Evolutionary conservation across 495 filamentous ascomycete species (phyloP).

Genomic region (Annulohypoxylon stygium): DNA sequence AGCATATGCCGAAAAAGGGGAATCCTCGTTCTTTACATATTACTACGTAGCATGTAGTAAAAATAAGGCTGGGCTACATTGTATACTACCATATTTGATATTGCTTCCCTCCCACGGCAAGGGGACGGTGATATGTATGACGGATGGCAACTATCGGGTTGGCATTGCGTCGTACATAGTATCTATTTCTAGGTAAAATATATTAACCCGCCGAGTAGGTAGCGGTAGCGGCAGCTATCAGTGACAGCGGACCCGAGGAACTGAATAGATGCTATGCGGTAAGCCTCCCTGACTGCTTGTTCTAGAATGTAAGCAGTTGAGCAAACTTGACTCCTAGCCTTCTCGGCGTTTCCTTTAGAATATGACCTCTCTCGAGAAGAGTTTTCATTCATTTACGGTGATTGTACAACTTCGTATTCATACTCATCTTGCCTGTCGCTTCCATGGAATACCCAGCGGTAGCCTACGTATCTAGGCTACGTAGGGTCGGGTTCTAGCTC

Average conservation of each 20-base stretch:
- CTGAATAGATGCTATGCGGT: conserved; percentile 12
- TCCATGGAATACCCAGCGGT: neutral
- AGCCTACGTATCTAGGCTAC: neutral
- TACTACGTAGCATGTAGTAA: conserved; percentile 9
- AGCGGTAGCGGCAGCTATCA: conserved; percentile 15
- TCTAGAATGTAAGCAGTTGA: neutral
- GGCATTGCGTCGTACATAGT: conserved; percentile 31
- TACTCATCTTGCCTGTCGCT: conserved; percentile 7
- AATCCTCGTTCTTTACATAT: conserved; percentile 9
- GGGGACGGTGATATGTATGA: conserved; percentile 26
- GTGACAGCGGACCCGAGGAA: conserved; percentile 24
- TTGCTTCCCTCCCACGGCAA: conserved; percentile 33
- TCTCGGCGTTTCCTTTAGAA: conserved; percentile 17
- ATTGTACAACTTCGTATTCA: conserved; percentile 1
- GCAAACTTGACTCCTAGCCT: conserved; percentile 14
- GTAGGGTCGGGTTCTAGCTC: conserved; percentile 20
- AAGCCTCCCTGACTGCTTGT: conserved; percentile 9
- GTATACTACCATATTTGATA: conserved; percentile 30
- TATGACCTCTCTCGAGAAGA: neutral
- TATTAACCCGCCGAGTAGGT: conserved; percentile 11
- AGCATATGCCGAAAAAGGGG: conserved; percentile 38
- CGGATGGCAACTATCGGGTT: conserved; percentile 33
- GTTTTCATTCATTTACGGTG: conserved; percentile 2
- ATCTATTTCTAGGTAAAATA: conserved; percentile 19
- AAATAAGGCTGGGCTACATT: conserved; percentile 40